These are phyloP conservation scores for Penicillium sp. DNA, from an alignment of 2,329 filamentous ascomycete species.

Conservation along the genomic window DNA sequence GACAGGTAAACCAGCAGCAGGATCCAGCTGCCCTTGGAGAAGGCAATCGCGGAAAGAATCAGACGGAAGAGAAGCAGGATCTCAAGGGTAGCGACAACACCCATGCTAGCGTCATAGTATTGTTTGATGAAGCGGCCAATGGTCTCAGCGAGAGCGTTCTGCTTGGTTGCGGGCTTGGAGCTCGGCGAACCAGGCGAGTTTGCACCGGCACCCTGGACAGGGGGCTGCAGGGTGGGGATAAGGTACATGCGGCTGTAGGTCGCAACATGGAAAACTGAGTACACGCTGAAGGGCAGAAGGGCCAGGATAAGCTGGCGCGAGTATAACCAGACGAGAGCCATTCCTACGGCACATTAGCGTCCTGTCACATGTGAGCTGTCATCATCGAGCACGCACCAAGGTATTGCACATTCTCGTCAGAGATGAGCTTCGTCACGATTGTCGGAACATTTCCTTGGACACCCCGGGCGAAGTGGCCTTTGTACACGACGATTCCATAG, in stretches of 20 bases:
- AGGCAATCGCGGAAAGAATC: slow-evolving; percentile 76
- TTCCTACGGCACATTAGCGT: slow-evolving; percentile 55
- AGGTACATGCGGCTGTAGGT: slow-evolving; percentile 94
- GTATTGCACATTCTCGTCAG: slow-evolving; percentile 98
- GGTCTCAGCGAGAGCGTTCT: slow-evolving; percentile 70
- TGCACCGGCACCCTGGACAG: slow-evolving; percentile 51
- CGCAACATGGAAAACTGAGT: slow-evolving; percentile 97
- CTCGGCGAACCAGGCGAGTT: slow-evolving; percentile 57
- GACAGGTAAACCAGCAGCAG: slow-evolving; percentile 80
- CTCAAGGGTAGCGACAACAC: slow-evolving; percentile 83
- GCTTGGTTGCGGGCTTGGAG: slow-evolving; percentile 46
- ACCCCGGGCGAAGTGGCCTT: slow-evolving; percentile 85
- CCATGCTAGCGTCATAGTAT: slow-evolving; percentile 97
- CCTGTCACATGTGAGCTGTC: slow-evolving; percentile 1
- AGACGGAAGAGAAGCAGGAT: slow-evolving; percentile 84
- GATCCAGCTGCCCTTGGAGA: slow-evolving; percentile 89
- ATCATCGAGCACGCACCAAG: slow-evolving; percentile 63
- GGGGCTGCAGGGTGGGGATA: slow-evolving; percentile 79
- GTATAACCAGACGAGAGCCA: slow-evolving; percentile 95
- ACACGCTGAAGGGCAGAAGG: slow-evolving; percentile 90
- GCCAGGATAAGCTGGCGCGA: slow-evolving; percentile 86
- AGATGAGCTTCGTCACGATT: slow-evolving; percentile 66
- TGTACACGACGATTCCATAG: slow-evolving; percentile 98
- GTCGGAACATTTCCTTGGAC: slow-evolving; percentile 63
- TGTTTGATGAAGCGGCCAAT: slow-evolving; percentile 95